These are phyloP conservation scores for Selaginella moellendorffii DNA, from an alignment of 75 land plant species.

Conservation along the genomic window DNA sequence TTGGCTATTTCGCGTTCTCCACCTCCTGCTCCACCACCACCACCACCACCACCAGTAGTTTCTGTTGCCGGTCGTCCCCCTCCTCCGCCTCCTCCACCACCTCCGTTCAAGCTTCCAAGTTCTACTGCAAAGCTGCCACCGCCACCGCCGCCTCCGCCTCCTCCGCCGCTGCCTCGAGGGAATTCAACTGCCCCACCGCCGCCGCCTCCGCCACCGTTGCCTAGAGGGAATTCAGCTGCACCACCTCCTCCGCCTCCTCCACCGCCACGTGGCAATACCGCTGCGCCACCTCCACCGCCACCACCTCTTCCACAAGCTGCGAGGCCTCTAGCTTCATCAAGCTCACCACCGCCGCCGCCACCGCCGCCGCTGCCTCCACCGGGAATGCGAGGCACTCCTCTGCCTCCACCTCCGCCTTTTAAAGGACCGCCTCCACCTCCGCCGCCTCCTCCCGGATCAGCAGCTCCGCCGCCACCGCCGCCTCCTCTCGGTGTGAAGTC, in stretches of 20 bases:
- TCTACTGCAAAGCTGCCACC: conserved; percentile 13
- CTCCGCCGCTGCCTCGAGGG: conserved; percentile 15
- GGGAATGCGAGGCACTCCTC: too few relatives aligned
- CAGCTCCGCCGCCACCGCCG: background rate
- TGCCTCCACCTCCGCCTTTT: too few relatives aligned
- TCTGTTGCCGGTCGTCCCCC: background rate
- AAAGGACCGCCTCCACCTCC: too few relatives aligned
- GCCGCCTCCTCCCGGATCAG: too few relatives aligned
- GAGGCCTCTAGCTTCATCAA: too few relatives aligned
- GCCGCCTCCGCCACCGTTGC: conserved; percentile 36
- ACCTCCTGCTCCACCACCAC: conserved; percentile 28
- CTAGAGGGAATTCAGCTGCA: background rate
- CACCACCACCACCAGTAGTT: conserved; percentile 25
- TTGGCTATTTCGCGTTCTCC: conserved; percentile 10
- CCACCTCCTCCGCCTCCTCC: conserved; percentile 15
- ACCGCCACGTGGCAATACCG: too few relatives aligned
- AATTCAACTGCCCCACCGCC: conserved; percentile 20
- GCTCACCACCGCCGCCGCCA: too few relatives aligned
- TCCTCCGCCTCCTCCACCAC: conserved; percentile 16
- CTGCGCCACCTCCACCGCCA: too few relatives aligned
- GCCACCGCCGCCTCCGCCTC: conserved; percentile 37
- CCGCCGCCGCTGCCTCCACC: too few relatives aligned
- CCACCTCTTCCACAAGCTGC: too few relatives aligned
- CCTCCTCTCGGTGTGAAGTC: conserved; percentile 22
- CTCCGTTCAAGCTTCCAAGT: conserved; percentile 27